Conservation (phyloP, 2,329 filamentous ascomycete species). For the Colletotrichum sp. region DNA sequence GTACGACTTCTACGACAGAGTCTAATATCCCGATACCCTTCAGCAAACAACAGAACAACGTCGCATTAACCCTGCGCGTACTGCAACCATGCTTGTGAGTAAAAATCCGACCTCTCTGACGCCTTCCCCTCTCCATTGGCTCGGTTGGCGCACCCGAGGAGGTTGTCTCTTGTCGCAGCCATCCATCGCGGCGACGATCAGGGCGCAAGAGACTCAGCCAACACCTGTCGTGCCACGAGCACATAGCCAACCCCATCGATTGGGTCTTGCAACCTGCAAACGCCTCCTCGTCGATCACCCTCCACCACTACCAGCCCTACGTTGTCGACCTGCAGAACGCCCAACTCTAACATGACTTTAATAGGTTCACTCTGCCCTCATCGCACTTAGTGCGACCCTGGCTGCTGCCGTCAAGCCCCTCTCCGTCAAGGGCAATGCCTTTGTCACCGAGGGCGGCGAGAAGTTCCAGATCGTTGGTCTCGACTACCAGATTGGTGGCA, state of each 20-base stretch:
- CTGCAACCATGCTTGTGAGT: constrained; percentile 17
- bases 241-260: not conserved
- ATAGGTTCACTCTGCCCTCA: constrained; percentile 48
- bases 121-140: constrained; percentile 1
- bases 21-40: not conserved
- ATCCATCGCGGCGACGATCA: not conserved
- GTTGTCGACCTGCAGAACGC: not conserved
- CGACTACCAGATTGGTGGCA: constrained; percentile 73
- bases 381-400: constrained; percentile 58
- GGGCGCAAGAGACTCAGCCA: not conserved
- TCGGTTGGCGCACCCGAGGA: not conserved
- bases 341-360: not conserved
- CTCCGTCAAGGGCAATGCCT: constrained; percentile 60
- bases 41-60: not conserved
- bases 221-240: not conserved
- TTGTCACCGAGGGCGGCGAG: constrained; percentile 65
- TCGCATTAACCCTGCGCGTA: not conserved
- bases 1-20: not conserved
- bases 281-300: not conserved
- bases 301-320: not conserved
- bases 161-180: not conserved
- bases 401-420: constrained; percentile 63
- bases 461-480: constrained; percentile 71
- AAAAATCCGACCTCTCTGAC: not conserved
- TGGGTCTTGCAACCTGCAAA: not conserved